phyloP scores from a whole-genome alignment of 768 basidiomycete species.

The Tubosaeta brunneosetosa region DNA sequence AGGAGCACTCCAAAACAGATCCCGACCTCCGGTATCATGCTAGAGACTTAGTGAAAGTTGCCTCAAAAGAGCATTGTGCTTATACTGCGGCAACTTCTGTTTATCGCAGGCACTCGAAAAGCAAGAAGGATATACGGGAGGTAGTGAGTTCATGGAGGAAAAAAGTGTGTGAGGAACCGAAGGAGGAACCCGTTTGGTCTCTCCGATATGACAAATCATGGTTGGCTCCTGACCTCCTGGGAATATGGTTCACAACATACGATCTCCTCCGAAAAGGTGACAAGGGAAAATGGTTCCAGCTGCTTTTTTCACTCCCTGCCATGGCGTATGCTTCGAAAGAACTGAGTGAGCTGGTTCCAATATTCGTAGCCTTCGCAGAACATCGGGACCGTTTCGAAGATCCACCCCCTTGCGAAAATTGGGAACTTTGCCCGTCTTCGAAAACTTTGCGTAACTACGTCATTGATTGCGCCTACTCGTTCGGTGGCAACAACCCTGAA shows the following conservation, averaged over 20 bases:
- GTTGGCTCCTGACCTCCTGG: slow-evolving; percentile 15
- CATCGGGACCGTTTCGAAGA: slow-evolving; percentile 3
- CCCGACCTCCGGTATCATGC: slow-evolving; percentile 4
- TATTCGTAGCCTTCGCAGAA: slow-evolving; percentile 29
- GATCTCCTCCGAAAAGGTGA: slow-evolving; percentile 15
- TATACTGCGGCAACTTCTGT: slow-evolving; percentile 5
- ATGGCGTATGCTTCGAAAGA: slow-evolving; percentile 23
- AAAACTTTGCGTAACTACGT: not conserved
- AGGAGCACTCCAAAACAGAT: not conserved
- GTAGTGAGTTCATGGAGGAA: slow-evolving; percentile 6
- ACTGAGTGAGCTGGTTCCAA: slow-evolving; percentile 13
- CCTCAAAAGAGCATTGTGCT: slow-evolving; percentile 4
- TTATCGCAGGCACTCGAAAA: not conserved
- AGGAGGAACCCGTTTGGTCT: too few species aligned
- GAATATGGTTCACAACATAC: slow-evolving; percentile 24
- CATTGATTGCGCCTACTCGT: not conserved
- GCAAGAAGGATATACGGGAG: not conserved
- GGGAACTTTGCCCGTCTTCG: not conserved
- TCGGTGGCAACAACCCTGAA: not conserved
- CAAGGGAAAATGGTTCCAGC: slow-evolving; percentile 10
- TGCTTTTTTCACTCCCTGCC: slow-evolving; percentile 28
- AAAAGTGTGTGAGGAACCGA: not conserved
- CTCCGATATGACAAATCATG: slow-evolving; percentile 23
- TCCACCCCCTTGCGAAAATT: too few species aligned
- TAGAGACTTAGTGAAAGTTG: not conserved